These are phyloP conservation scores for Chrysanthemum lavandulifolium DNA, from an alignment of 129 eudicot species.

Conservation along the genomic window DNA sequence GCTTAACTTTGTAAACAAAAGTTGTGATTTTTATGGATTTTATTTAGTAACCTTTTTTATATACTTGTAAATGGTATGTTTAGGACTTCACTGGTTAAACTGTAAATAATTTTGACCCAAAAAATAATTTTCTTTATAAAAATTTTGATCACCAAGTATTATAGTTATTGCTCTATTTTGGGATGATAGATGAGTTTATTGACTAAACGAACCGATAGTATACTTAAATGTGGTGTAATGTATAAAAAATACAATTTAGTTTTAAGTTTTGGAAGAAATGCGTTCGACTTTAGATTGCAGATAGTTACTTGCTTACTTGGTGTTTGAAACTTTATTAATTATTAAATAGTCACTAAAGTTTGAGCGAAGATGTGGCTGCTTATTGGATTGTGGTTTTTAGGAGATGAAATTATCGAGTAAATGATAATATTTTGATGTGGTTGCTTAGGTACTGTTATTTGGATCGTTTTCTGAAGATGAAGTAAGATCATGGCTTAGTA, in stretches of 20 bases:
- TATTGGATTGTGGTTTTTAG: background rate
- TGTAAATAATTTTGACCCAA: too few species aligned
- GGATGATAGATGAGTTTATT: too few species aligned
- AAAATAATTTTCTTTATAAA: too few species aligned
- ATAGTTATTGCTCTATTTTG: too few species aligned
- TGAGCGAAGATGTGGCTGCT: background rate
- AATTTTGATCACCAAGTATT: too few species aligned
- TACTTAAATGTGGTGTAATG: background rate
- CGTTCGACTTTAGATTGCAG: background rate
- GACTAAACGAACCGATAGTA: too few species aligned
- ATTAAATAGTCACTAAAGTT: background rate
- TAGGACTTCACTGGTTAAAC: too few species aligned
- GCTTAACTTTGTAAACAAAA: too few species aligned
- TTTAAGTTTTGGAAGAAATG: background rate
- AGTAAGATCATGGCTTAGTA: constrained; percentile 48
- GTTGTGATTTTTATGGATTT: too few species aligned
- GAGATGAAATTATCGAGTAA: background rate
- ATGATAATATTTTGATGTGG: background rate
- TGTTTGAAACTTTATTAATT: background rate
- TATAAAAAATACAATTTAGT: background rate
- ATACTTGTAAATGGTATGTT: too few species aligned
- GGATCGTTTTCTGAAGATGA: constrained; percentile 97
- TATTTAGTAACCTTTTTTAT: too few species aligned
- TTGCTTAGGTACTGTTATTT: constrained; percentile 59
- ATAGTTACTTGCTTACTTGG: background rate